Base-by-base conservation (phyloP, 345 rosid genomes). In the Populus ilicifolia region DNA sequence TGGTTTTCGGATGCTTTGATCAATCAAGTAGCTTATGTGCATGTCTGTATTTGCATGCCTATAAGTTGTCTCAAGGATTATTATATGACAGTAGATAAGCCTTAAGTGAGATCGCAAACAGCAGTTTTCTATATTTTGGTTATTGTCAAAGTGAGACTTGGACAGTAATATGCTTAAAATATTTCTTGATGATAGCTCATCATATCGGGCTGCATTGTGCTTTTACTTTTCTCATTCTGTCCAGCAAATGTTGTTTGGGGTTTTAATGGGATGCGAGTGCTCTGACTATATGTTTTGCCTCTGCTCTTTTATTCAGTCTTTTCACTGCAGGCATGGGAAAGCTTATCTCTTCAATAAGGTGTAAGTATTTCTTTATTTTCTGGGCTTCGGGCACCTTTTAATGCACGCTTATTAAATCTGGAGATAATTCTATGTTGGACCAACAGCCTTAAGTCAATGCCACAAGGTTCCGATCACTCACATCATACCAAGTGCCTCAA, bases 301-400 rank as follows among this genome's bases (percentile, higher is more conserved):
- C 72, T 85, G 72, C 77, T 77, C 73, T 82, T 86, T 76, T 81
- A 80, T 84, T 85, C 90, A 96, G 99, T 83, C 94, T 76, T 96
- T 96, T 89, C 92, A 90, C 69, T 21, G 85, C 90, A 92, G 87
- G 85, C 94, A 96, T 87, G 99, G 99, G 85, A 91, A 87, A 84
- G 99, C 99, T 80, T 96, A 94, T 87, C 98, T 96, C 86, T 96
- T 96, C 92, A 82, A 71, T 69, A 92, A 91, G 83, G 99, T 94
- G 99, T 96, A 94, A 96, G 99, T 91, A 80, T 83, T 88, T 80
- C 86, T 71, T 77, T 78, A 69, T 66, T 79, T 83, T 81, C 82
- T 68, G 80, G 82, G 71, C 30, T 80, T 83, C 68, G 78, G 81
- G 66, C 36, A 62, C 73, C 82, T 77, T 39, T 79, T 35, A 38